These are phyloP conservation scores for Trebouxia sp. DNA, from an alignment of 139 green algal genomes.

Conservation along the genomic window DNA sequence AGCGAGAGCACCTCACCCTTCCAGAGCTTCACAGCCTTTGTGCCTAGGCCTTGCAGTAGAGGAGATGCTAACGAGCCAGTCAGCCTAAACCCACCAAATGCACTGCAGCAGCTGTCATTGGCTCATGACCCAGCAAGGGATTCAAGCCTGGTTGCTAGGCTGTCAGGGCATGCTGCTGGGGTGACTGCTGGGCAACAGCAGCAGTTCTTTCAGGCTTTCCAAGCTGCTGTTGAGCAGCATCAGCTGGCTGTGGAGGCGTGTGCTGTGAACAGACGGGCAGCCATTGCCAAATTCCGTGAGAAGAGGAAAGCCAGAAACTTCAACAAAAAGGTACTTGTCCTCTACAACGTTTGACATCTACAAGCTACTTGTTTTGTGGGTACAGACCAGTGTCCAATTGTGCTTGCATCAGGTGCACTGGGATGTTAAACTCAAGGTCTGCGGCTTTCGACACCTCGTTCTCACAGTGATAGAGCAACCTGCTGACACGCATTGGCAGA, in stretches of 20 bases:
- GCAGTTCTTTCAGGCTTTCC: slow-evolving; percentile 31
- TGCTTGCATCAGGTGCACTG: not conserved
- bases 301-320: slow-evolving; percentile 65
- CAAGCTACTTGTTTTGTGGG: not conserved
- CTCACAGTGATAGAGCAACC: not conserved
- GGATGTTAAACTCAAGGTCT: not conserved
- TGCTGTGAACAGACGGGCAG: slow-evolving; percentile 41
- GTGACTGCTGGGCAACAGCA: slow-evolving; percentile 21
- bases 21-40: slow-evolving; percentile 28
- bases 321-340: slow-evolving; percentile 56
- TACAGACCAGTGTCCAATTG: not conserved
- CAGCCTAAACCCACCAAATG: not conserved
- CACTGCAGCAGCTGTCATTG: not conserved
- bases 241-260: slow-evolving; percentile 14
- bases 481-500: not conserved
- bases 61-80: not conserved
- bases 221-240: slow-evolving; percentile 27
- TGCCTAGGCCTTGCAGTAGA: slow-evolving; percentile 24
- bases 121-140: not conserved
- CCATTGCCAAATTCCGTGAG: slow-evolving; percentile 58
- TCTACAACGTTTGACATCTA: not conserved
- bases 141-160: not conserved
- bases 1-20: slow-evolving; percentile 20
- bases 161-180: slow-evolving; percentile 9
- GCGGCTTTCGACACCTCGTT: not conserved